phyloP scores from a whole-genome alignment of 2,329 filamentous ascomycete genomes.

The Venturiaceae sp. region DNA sequence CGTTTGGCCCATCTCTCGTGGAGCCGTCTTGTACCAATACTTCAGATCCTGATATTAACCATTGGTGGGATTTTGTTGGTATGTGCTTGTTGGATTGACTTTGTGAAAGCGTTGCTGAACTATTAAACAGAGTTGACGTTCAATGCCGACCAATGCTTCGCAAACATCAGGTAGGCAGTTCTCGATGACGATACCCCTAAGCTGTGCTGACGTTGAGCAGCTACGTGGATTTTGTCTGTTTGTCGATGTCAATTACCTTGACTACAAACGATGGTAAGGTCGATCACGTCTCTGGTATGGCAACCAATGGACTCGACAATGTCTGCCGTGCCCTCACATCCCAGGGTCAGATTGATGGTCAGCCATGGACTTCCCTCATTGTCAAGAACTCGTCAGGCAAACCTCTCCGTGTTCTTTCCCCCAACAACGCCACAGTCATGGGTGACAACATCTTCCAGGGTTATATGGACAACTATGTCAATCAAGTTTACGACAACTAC shows the following conservation, averaged over 20 bases:
- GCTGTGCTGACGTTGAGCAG: too few relatives aligned
- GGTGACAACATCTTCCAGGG: conserved; percentile 36
- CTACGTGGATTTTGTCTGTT: conserved; percentile 64
- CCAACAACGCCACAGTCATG: conserved; percentile 35
- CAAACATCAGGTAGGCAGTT: conserved; percentile 54
- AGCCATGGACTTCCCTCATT: conserved; percentile 53
- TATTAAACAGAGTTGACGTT: conserved; percentile 40
- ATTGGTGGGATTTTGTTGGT: conserved; percentile 37
- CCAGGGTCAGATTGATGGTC: conserved; percentile 45
- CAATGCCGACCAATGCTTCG: conserved; percentile 37
- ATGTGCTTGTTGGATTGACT: too few relatives aligned
- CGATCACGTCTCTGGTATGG: conserved; percentile 47
- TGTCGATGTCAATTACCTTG: conserved; percentile 36
- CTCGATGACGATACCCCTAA: too few relatives aligned
- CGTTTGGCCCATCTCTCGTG: conserved; percentile 60
- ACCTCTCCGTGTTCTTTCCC: conserved; percentile 31
- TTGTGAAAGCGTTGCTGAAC: too few relatives aligned
- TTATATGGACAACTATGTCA: conserved; percentile 43
- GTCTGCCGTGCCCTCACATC: conserved; percentile 15
- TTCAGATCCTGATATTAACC: conserved; percentile 35
- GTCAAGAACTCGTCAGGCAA: conserved; percentile 24
- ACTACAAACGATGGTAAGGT: conserved; percentile 26
- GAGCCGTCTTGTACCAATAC: conserved; percentile 64
- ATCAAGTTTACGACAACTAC: conserved; percentile 42
- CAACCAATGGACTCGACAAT: conserved; percentile 40